These are phyloP conservation scores for Podaxis sp. DNA, from an alignment of 768 basidiomycete genomes.

Conservation along the genomic window DNA sequence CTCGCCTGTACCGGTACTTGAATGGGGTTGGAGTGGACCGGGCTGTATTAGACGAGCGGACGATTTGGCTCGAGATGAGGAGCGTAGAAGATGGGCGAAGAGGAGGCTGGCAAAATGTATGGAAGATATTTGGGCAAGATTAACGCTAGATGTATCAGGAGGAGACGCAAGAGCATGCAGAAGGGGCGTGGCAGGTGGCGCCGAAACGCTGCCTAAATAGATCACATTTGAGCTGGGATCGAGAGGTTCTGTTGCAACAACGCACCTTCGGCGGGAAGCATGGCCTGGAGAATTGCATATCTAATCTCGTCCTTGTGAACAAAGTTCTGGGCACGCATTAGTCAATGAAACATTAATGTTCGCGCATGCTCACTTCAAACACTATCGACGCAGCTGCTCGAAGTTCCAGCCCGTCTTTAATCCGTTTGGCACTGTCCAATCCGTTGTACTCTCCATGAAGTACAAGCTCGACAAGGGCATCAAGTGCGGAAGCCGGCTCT, in stretches of 20 bases:
- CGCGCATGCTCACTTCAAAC: slow-evolving; percentile 63
- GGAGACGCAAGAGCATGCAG: slow-evolving; percentile 65
- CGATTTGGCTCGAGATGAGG: slow-evolving; percentile 60
- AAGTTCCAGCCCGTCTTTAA: slow-evolving; percentile 69
- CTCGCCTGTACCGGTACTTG: slow-evolving; percentile 30
- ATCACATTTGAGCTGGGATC: background rate
- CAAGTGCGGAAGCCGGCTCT: slow-evolving; percentile 76
- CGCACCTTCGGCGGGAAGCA: slow-evolving; percentile 60
- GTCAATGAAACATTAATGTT: background rate
- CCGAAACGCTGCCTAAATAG: slow-evolving; percentile 24
- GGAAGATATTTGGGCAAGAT: slow-evolving; percentile 54
- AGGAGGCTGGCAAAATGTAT: slow-evolving; percentile 75
- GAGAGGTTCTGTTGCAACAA: slow-evolving; percentile 21
- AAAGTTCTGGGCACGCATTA: slow-evolving; percentile 54
- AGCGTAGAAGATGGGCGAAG: slow-evolving; percentile 76
- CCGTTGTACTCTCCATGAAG: slow-evolving; percentile 89
- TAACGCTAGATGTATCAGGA: slow-evolving; percentile 54
- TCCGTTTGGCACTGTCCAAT: slow-evolving; percentile 52
- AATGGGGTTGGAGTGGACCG: slow-evolving; percentile 30
- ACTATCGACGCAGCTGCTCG: slow-evolving; percentile 75
- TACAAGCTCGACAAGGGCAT: slow-evolving; percentile 77
- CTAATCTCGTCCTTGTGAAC: slow-evolving; percentile 70
- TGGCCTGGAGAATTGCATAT: slow-evolving; percentile 66
- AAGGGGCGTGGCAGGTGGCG: slow-evolving; percentile 60
- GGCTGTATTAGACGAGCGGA: slow-evolving; percentile 67